Conservation (phyloP, 805 yeast genomes). For the Diddensiella santjacobensis region DNA sequence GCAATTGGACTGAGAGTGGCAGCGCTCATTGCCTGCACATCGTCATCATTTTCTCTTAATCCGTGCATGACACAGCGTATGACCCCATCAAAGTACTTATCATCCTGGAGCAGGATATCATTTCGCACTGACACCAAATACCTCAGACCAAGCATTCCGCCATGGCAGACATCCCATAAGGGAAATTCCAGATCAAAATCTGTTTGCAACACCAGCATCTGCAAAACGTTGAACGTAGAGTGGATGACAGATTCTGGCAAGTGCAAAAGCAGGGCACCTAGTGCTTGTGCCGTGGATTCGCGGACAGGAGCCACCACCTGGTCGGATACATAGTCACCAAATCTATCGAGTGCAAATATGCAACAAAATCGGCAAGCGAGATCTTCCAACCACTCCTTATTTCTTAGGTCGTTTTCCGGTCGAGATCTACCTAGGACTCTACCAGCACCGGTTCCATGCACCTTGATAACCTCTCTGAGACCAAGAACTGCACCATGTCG, state of each 20-base stretch:
- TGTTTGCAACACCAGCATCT: constrained; percentile 63
- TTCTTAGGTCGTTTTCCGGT: constrained; percentile 61
- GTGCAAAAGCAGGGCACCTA: constrained; percentile 84
- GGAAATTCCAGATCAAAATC: constrained; percentile 45
- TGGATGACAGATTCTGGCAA: constrained; percentile 56
- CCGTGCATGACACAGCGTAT: constrained; percentile 86
- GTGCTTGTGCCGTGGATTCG: constrained; percentile 92
- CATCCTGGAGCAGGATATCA: constrained; percentile 60
- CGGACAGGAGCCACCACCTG: constrained; percentile 98
- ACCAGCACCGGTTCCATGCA: constrained; percentile 85
- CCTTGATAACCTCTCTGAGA: constrained; percentile 74
- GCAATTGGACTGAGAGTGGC: constrained; percentile 89
- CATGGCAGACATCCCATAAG: constrained; percentile 97
- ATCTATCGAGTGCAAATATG: constrained; percentile 85
- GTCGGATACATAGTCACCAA: constrained; percentile 95
- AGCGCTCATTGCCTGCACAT: constrained; percentile 96
- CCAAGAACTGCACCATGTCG: constrained; percentile 97
- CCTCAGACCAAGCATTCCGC: constrained; percentile 90
- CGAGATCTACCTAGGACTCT: constrained; percentile 60
- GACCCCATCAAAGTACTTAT: constrained; percentile 60
- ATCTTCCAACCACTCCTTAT: constrained; percentile 75
- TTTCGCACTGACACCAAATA: constrained; percentile 88
- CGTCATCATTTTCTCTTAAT: constrained; percentile 76
- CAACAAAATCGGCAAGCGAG: constrained; percentile 80
- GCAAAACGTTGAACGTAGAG: constrained; percentile 61